Base-by-base conservation (phyloP, 768 basidiomycete species). In the Pleurotus salmoneostramineus region DNA sequence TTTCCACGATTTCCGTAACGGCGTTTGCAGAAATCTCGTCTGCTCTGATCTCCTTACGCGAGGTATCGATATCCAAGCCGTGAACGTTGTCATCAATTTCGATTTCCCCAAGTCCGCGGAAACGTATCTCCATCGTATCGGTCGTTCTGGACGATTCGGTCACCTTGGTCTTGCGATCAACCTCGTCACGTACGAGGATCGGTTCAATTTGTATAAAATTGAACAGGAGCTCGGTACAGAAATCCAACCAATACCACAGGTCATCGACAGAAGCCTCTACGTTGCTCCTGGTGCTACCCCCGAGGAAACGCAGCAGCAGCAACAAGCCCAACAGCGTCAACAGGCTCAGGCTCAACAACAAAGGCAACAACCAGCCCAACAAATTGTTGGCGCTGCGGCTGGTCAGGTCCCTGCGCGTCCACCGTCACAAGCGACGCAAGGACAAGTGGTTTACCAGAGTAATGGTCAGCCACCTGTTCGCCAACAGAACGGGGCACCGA, bases 41-140 rank as follows among this genome's bases (percentile, higher is more conserved):
- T 99, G 96, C 78, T 89, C 87, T 54, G 96, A 99, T 75, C 86
- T 99, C 62, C 88, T 99, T 68, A 99, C 96, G 21, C 92, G 96
- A 63, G 96, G 96, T 76, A 99, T 99, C 72, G 96, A 99, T 74
- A 99, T 99, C 70, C 97, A 98, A 77, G 97, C 96, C 59, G 96
- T 99, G 61, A 99, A 99, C 74, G 97, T 98, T 71, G 96, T 99
- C 68, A 98, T 99, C 83, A 98, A 98, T 77, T 99, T 99, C 68
- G 96, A 99, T 72, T 97, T 98, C 74, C 96, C 96, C 60, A 97
- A 98, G 82, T 98, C 95, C 71, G 92, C 93, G 60, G 97, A 99
- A 73, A 98, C 96, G 3, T 99, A 99, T 74, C 87, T 99, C 17
- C 96, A 99, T 72, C 90, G 96, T 63, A 98, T 98, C 68, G 96